These are phyloP conservation scores for Annona cherimola DNA, from an alignment of 164 flowering plant genomes.

Conservation along the genomic window DNA sequence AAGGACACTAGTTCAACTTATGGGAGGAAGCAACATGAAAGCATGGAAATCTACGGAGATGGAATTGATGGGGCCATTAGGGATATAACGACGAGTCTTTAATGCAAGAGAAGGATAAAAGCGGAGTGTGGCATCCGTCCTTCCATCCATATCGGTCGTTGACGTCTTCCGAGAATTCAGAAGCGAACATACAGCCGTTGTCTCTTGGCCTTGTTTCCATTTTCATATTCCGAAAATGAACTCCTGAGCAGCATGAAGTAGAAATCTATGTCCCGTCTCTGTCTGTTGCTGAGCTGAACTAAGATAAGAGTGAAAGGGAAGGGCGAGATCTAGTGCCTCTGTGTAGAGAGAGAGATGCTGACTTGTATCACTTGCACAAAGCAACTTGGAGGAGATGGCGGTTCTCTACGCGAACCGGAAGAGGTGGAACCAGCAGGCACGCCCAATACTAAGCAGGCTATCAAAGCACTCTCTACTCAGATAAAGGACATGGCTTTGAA, in stretches of 20 bases:
- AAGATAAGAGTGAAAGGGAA: too few species aligned
- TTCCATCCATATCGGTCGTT: not conserved
- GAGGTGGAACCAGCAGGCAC: conserved; percentile 38
- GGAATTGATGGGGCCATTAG: conserved; percentile 14
- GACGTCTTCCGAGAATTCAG: not conserved
- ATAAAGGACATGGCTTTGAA: conserved; percentile 94
- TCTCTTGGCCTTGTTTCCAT: not conserved
- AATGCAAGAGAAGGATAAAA: too few species aligned
- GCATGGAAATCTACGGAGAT: conserved; percentile 9
- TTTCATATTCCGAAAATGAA: too few species aligned
- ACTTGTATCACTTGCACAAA: conserved; percentile 91
- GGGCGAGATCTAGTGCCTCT: not conserved
- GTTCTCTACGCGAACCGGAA: conserved; percentile 26
- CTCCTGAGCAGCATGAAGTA: not conserved
- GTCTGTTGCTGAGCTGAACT: too few species aligned
- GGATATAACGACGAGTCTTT: conserved; percentile 10
- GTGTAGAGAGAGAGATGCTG: conserved; percentile 40
- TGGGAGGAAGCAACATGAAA: too few species aligned
- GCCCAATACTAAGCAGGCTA: conserved; percentile 56
- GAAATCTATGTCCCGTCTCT: too few species aligned
- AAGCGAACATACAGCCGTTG: not conserved
- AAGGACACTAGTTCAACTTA: too few species aligned
- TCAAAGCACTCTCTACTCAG: conserved; percentile 73
- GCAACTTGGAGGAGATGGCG: conserved; percentile 53
- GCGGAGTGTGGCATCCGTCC: too few species aligned